Evolutionary conservation across 371 early-diverging fungal species (phyloP).

Genomic region (Mortierella sp.): DNA sequence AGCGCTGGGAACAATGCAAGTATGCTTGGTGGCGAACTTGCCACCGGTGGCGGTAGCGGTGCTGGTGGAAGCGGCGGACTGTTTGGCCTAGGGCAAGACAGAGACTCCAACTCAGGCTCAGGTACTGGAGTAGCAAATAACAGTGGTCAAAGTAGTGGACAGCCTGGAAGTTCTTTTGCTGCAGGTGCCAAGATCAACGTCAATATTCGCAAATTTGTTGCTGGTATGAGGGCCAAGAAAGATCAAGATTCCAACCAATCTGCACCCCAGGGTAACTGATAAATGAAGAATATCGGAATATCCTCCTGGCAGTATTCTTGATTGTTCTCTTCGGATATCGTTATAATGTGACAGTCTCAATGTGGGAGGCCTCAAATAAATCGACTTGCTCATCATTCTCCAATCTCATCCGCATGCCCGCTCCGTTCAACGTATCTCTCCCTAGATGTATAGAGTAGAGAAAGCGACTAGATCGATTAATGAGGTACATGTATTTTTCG

Average conservation of each 20-base stretch:
- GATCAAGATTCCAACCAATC: slow-evolving; percentile 25
- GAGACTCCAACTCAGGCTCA: slow-evolving; percentile 13
- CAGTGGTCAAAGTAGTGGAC: slow-evolving; percentile 12
- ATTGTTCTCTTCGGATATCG: too few species aligned
- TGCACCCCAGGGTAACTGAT: slow-evolving; percentile 6
- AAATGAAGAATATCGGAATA: too few species aligned
- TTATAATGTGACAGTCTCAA: too few species aligned
- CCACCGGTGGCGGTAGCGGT: background rate
- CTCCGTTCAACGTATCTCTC: too few species aligned
- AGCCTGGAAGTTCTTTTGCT: slow-evolving; percentile 38
- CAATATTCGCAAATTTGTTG: slow-evolving; percentile 54
- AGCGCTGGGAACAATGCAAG: slow-evolving; percentile 11
- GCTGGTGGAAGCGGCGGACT: slow-evolving; percentile 10
- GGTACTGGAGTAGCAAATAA: background rate
- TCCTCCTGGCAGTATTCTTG: too few species aligned
- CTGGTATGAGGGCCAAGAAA: slow-evolving; percentile 52
- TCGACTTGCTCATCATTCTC: too few species aligned
- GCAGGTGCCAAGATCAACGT: slow-evolving; percentile 49
- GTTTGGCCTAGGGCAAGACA: slow-evolving; percentile 44
- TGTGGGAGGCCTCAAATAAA: too few species aligned
- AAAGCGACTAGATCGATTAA: too few species aligned
- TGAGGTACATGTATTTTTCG: too few species aligned
- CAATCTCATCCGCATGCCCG: too few species aligned
- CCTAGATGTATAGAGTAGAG: too few species aligned
- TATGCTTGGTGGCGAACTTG: slow-evolving; percentile 22